phyloP scores from a whole-genome alignment of 2,329 filamentous ascomycete species.

The Nothopassalora personata region DNA sequence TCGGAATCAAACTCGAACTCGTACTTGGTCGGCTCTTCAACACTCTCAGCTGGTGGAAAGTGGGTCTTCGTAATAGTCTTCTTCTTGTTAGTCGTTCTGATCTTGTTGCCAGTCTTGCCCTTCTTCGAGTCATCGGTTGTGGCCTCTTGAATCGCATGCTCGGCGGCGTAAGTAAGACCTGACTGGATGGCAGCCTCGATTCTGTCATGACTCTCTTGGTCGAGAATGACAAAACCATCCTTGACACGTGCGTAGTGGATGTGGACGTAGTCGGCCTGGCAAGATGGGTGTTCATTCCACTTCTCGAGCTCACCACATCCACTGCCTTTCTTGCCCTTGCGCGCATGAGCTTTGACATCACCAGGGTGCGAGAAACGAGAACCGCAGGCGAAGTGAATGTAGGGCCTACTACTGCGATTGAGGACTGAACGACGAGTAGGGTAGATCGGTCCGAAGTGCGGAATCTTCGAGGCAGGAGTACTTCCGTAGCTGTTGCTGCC shows the following conservation, averaged over 20 bases:
- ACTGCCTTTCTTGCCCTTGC: slow-evolving; percentile 6
- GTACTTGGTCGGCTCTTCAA: not conserved
- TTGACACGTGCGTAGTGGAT: slow-evolving; percentile 18
- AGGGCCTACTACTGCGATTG: slow-evolving; percentile 18
- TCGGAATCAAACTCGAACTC: not conserved
- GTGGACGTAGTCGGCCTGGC: slow-evolving; percentile 11
- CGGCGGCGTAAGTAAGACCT: slow-evolving; percentile 3
- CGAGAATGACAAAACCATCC: slow-evolving; percentile 23
- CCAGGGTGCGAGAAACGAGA: slow-evolving; percentile 20
- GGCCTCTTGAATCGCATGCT: not conserved
- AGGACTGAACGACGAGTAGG: slow-evolving; percentile 20
- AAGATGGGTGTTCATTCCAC: slow-evolving; percentile 3
- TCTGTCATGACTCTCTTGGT: slow-evolving; percentile 21
- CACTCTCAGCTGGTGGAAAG: not conserved
- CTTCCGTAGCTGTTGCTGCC: not conserved
- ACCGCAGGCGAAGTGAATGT: slow-evolving; percentile 25
- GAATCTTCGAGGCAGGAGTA: slow-evolving; percentile 3
- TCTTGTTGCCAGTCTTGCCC: not conserved
- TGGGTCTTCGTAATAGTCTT: not conserved
- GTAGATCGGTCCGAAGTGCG: slow-evolving; percentile 21
- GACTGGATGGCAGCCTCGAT: slow-evolving; percentile 18
- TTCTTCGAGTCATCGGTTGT: not conserved
- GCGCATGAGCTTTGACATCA: slow-evolving; percentile 24
- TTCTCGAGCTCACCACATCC: slow-evolving; percentile 4
- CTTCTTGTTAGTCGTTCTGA: not conserved